Conservation (phyloP, 139 green algal genomes). For the Chlorella sp. region DNA sequence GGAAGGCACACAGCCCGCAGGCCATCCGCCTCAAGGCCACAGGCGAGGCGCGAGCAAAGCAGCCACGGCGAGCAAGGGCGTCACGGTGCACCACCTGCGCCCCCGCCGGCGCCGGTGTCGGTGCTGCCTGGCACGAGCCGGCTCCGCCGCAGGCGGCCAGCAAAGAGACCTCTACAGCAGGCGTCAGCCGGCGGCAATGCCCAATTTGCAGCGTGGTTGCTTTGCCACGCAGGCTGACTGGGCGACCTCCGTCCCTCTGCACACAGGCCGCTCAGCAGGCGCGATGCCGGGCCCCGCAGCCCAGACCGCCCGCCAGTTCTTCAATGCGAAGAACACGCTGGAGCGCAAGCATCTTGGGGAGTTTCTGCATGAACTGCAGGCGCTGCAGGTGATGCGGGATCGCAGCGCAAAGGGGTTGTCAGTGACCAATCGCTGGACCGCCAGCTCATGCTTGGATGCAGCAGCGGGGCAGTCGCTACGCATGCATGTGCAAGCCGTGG, state of each 20-base stretch:
- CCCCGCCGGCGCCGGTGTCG: too few relatives aligned
- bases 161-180: too few relatives aligned
- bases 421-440: too few relatives aligned
- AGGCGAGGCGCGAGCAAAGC: too few relatives aligned
- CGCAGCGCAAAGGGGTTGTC: too few relatives aligned
- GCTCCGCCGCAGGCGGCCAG: too few relatives aligned
- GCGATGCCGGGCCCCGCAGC: background rate
- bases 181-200: too few relatives aligned
- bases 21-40: too few relatives aligned
- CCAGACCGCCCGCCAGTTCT: background rate
- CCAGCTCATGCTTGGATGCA: background rate
- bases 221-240: background rate
- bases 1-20: too few relatives aligned
- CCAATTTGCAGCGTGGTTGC: background rate
- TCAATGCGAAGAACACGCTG: slow-evolving; percentile 28
- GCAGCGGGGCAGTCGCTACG: background rate
- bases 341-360: slow-evolving; percentile 25
- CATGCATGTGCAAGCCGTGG: background rate
- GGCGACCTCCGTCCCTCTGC: background rate
- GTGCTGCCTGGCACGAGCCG: too few relatives aligned
- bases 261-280: background rate
- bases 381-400: slow-evolving; percentile 19
- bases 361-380: slow-evolving; percentile 21
- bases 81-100: too few relatives aligned
- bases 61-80: too few relatives aligned